Base-by-base conservation (phyloP, 352 stramenopile genomes). In the Blastocystis sp. region DNA sequence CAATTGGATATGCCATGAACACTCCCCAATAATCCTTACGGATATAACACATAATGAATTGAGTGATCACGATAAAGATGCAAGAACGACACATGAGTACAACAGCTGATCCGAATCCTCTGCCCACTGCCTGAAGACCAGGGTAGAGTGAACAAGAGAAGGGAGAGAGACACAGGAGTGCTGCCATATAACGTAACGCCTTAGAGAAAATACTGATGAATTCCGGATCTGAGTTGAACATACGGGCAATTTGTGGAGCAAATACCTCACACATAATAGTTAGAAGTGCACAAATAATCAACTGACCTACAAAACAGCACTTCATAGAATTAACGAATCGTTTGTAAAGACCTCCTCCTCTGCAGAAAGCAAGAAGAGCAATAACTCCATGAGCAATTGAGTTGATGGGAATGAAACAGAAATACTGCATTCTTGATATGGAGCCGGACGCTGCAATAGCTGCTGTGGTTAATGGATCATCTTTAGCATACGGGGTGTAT, bases 1-100 rank as follows among this genome's bases (percentile, higher is more conserved):
- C 57, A 40, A 87, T 73, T n/a, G 76, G 76, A 56, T 87, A 87
- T 3, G 76, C 76, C 57, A 70, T 87, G 60, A 87, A 87, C 33
- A 56, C 37, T 44, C 76, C 76, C 76, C 76, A 87, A 57, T 73
- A 87, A 56, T 87, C 76, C 37, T 87, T 53, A 17, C 40, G 48
- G 24, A 73, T 19, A 13, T 13, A 27, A 44, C 76, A 87, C 60
- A 87, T 75, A n/a, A 87, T 73, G 48, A 87, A 69, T 40, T 87
- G 76, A 11, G 57, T 44, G 33, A 69, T 13, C n/a, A 69, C 51
- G 11, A 58, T 75, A 27, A 48, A 58, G 7, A 87, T 22, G 51
- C 76, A 87, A n/a, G 57, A 75, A 24, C 60, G 33, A 13, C 44
- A 30, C 35, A 87, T 40, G 37, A 87, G 35, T 15, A 87, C 57